Base-by-base conservation (phyloP, 768 basidiomycete species). In the Phylloporus sp. region DNA sequence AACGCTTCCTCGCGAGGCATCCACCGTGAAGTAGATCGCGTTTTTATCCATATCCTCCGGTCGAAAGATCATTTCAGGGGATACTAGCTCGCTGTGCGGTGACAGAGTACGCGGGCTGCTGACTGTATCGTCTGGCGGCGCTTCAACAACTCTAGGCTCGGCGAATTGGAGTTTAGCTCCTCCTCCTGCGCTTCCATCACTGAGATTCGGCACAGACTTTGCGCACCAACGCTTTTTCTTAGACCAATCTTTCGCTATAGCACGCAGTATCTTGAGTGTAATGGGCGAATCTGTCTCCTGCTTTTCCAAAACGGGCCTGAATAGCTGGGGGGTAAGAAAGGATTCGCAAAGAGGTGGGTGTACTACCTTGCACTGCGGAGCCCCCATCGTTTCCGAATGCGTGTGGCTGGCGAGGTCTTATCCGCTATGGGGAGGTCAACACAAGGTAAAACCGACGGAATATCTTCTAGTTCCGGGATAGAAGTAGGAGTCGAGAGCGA, bases 1-100 rank as follows among this genome's bases (percentile, higher is more conserved):
- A 15, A 50, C 54, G 24, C 65, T 64, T 2, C 54, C 66, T 48
- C 35, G 35, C 23, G 69, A 69, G 29, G 45, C 47, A 2, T 68
- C 66, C 2, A 69, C 45, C 26, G 63, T 62, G 49, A 68, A 66
- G 52, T 66, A 68, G 32, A 68, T 68, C 16, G 55, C 62, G 16
- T 57, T 52, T 31, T 47, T 40, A n/a, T 70, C 55, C 35, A 47
- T 29, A 10, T 56, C 50, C 39, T 55, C 57, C 20, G 46, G 50
- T 26, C 53, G 28, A 45, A 23, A n/a, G n/a, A n/a, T 20, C 3
- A 16, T 11, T 20, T 50, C 48, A 35, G 43, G 40, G 1, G 23
- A 7, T 26, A 34, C 28, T 32, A 18, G 6, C 34, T 39, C 26
- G 3, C 26, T 4, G 22, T 52, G 22, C 22, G 49, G 22, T 34